Conservation (phyloP, 225 moss, liverwort and hornwort genomes). For the Marchantia paleacea region DNA sequence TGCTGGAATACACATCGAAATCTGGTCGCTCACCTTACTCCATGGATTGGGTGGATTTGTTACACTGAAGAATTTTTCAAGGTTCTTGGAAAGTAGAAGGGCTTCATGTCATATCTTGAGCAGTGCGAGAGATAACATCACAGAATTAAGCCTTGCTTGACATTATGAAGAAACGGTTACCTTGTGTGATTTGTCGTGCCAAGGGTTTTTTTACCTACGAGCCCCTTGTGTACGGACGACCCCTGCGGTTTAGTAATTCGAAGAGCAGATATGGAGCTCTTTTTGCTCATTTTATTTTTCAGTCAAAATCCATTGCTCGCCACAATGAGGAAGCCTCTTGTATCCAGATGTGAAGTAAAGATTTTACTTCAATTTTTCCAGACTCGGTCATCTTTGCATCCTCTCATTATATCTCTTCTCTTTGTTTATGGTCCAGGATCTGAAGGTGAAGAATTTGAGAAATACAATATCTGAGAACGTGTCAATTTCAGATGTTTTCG, state of each 20-base stretch:
- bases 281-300: background rate
- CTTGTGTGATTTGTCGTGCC: background rate
- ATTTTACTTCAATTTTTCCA: background rate
- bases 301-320: background rate
- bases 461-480: background rate
- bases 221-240: no score
- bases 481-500: background rate
- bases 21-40: background rate
- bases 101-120: background rate
- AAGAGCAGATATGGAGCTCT: background rate
- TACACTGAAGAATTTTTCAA: background rate
- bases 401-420: background rate
- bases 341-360: background rate
- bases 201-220: background rate
- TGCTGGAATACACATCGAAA: background rate
- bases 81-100: background rate
- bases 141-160: background rate
- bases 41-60: background rate
- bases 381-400: background rate
- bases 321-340: background rate
- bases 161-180: background rate
- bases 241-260: no score
- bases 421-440: background rate
- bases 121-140: background rate
- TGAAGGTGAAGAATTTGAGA: background rate